A percentile compares a stretch with the other conserved stretches of the same genome.
These are phyloP conservation scores for Fusarium sp. DNA, from an alignment of 2,329 filamentous ascomycete genomes.

Conservation along the genomic window DNA sequence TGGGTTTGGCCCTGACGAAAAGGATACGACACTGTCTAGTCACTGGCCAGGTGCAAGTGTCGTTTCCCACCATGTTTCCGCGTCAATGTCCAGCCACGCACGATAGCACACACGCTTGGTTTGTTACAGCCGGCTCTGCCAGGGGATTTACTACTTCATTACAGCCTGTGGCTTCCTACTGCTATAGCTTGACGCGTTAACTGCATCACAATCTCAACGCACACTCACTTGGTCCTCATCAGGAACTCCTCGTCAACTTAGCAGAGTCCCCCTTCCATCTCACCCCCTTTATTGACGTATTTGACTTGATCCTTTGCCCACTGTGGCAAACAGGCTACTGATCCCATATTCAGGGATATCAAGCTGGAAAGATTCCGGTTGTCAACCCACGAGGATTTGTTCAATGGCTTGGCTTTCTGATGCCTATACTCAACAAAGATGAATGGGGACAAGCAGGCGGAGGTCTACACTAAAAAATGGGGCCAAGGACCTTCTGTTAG, in stretches of 20 bases:
- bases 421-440: background rate
- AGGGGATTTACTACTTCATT: background rate
- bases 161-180: background rate
- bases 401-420: background rate
- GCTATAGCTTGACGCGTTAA: no score
- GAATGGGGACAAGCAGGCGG: no score
- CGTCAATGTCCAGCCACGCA: background rate
- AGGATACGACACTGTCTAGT: background rate
- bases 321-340: no score
- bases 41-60: background rate
- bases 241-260: background rate
- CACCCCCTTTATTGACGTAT: background rate
- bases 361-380: no score
- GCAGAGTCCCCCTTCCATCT: background rate
- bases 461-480: background rate
- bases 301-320: background rate
- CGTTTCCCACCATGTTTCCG: background rate
- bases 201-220: no score
- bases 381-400: accelerated
- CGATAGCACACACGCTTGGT: no score
- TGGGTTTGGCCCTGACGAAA: background rate
- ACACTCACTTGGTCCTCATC: no score
- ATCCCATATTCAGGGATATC: no score
- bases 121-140: accelerated
- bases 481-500: background rate